phyloP scores from a whole-genome alignment of 345 rosid genomes.

The Eucalyptus cloeziana region DNA sequence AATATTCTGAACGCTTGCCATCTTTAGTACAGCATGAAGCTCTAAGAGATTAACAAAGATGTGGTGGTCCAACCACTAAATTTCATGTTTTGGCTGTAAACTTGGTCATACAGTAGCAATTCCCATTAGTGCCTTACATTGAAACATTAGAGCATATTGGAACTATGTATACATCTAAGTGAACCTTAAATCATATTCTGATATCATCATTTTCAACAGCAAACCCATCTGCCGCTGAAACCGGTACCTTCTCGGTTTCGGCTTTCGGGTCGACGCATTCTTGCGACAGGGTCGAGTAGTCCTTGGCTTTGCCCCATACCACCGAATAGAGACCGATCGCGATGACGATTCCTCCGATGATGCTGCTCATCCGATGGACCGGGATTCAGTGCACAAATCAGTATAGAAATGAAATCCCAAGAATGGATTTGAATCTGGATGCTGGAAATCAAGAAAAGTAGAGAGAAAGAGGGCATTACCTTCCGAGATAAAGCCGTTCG shows the following conservation, averaged over 20 bases:
- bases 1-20: background rate
- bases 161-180: background rate
- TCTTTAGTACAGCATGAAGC: background rate
- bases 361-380: conserved; percentile 3
- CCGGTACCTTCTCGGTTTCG: conserved; percentile 18
- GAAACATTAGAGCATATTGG: background rate
- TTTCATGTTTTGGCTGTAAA: background rate
- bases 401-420: background rate
- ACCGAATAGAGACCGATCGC: conserved; percentile 49
- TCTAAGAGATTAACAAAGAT: background rate
- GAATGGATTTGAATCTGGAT: background rate
- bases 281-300: conserved; percentile 4
- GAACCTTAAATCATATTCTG: background rate
- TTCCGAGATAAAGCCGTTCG: conserved; percentile 60
- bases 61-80: background rate
- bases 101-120: background rate
- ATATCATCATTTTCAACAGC: background rate
- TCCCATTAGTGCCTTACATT: background rate
- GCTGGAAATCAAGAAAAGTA: background rate
- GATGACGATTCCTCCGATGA: conserved; percentile 51
- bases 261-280: background rate
- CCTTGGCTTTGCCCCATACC: conserved; percentile 65
- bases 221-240: background rate
- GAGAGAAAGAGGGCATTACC: background rate
- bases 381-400: background rate